Conservation (phyloP, 345 rosid species). For the Kandelia obovata region DNA sequence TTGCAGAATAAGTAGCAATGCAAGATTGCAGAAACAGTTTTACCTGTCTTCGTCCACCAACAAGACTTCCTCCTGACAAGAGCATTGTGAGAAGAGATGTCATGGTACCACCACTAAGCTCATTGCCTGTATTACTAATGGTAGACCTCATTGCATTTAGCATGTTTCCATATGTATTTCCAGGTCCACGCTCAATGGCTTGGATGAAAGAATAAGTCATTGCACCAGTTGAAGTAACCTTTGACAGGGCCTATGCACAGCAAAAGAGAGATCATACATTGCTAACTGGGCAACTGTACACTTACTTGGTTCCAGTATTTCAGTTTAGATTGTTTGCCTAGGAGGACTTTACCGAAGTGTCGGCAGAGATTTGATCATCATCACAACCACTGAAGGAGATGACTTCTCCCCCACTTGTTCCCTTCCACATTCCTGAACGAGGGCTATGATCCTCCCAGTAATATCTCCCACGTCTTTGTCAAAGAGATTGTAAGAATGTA, state of each 20-base stretch:
- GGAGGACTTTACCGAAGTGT: constrained; percentile 55
- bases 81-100: constrained; percentile 63
- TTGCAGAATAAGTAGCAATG: not conserved
- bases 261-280: not conserved
- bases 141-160: constrained; percentile 73
- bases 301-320: not conserved
- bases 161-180: constrained; percentile 60
- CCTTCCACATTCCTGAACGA: constrained; percentile 74
- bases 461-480: constrained; percentile 48
- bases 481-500: constrained; percentile 1
- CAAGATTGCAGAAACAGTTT: not conserved
- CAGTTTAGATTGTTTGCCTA: not conserved
- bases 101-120: constrained; percentile 42
- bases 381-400: constrained; percentile 89
- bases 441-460: constrained; percentile 88
- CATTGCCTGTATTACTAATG: constrained; percentile 37
- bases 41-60: constrained; percentile 48
- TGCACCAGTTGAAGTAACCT: constrained; percentile 76
- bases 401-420: constrained; percentile 87
- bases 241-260: constrained; percentile 57
- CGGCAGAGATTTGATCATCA: constrained; percentile 79
- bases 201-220: constrained; percentile 90
- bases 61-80: constrained; percentile 41
- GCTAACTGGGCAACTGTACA: not conserved
- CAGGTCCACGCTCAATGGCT: constrained; percentile 73